A percentile compares a stretch with the other conserved stretches of the same genome.
Conservation (phyloP, 2,329 filamentous ascomycete species). For the Mariannaea sp. region DNA sequence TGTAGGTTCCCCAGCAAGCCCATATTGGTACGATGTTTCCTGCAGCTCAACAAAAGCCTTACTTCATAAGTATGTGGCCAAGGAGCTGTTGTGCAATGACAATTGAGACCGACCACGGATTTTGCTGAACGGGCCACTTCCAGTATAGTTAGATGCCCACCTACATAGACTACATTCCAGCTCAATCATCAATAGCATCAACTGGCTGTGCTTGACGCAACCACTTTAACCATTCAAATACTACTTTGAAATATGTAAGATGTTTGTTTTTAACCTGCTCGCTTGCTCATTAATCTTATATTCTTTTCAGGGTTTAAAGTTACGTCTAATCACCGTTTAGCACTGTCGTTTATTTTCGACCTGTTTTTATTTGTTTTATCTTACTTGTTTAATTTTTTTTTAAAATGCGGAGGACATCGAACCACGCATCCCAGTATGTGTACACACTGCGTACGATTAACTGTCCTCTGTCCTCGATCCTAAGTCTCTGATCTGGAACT, state of each 20-base stretch:
- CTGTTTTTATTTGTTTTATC: too few species aligned
- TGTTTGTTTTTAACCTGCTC: neutral
- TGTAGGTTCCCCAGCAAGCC: constrained; percentile 5
- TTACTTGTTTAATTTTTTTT: too few species aligned
- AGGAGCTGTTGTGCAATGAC: neutral
- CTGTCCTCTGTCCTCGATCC: too few species aligned
- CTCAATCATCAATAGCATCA: neutral
- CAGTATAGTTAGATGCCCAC: too few species aligned
- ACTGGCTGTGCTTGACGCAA: constrained; percentile 10
- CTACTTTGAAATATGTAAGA: too few species aligned
- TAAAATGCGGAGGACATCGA: too few species aligned
- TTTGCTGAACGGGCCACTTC: constrained; percentile 1
- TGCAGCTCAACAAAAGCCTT: neutral
- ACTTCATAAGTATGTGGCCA: neutral
- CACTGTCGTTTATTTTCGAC: too few species aligned
- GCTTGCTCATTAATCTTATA: too few species aligned
- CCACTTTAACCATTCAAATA: neutral
- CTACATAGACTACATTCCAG: constrained; percentile 1
- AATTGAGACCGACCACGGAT: constrained; percentile 4
- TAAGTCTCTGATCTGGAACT: too few species aligned
- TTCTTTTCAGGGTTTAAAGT: too few species aligned
- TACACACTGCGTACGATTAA: neutral
- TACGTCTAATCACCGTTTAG: neutral
- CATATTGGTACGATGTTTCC: neutral
- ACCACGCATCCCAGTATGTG: neutral